phyloP scores from a whole-genome alignment of 306 rosid genomes.

The Pachyrhizus erosus region DNA sequence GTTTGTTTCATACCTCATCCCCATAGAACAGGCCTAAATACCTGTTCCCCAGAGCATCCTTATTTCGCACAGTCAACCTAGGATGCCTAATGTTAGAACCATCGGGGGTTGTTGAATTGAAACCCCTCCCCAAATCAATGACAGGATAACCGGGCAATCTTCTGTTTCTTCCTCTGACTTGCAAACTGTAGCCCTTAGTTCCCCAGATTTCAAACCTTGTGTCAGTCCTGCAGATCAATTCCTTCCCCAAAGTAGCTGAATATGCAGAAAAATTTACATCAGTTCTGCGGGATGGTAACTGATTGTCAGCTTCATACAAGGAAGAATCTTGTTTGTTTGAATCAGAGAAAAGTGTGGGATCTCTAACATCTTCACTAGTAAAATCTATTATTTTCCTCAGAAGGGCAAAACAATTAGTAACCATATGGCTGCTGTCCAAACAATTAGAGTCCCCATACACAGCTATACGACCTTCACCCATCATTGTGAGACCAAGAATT shows the following conservation, averaged over 20 bases:
- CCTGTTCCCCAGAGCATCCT: slow-evolving; percentile 61
- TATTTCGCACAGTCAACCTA: slow-evolving; percentile 40
- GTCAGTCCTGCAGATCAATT: slow-evolving; percentile 76
- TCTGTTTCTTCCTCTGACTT: slow-evolving; percentile 85
- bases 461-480: slow-evolving; percentile 77
- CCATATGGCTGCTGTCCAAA: slow-evolving; percentile 97
- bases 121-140: slow-evolving; percentile 70
- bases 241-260: slow-evolving; percentile 82
- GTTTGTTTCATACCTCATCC: slow-evolving; percentile 76
- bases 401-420: slow-evolving; percentile 89
- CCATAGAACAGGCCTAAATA: slow-evolving; percentile 77
- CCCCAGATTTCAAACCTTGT: slow-evolving; percentile 90
- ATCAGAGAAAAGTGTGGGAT: slow-evolving; percentile 80
- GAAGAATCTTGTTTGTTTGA: slow-evolving; percentile 63
- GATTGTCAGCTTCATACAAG: slow-evolving; percentile 69
- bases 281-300: slow-evolving; percentile 88
- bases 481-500: slow-evolving; percentile 76
- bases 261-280: slow-evolving; percentile 87
- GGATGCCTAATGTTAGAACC: slow-evolving; percentile 44
- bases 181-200: slow-evolving; percentile 79
- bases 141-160: slow-evolving; percentile 81
- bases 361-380: slow-evolving; percentile 69
- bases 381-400: slow-evolving; percentile 82
- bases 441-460: slow-evolving; percentile 98
- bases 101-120: slow-evolving; percentile 60